Evolutionary conservation across 768 basidiomycete species (phyloP), one percentile per base, ranked within the genome.

Genomic region (Russula sp.): DNA sequence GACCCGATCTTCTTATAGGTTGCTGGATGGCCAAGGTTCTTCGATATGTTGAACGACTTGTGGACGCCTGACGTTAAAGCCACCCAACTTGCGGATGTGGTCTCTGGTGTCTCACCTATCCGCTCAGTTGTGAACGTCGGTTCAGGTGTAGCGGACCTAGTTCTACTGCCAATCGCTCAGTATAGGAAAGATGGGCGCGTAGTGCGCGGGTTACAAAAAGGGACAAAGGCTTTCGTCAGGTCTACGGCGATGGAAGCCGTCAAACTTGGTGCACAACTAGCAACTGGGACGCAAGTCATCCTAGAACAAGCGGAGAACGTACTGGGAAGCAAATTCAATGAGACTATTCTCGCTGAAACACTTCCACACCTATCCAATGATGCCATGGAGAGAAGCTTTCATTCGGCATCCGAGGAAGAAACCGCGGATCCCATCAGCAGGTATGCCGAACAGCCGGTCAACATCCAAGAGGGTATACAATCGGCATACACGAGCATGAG

Each of bases 61-160:
- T 99, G 97, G 97, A 98, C 97, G 0, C 97, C 97, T 5, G 97
- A 99, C 74, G 97, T 99, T 58, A 98, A 98, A 74, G 94, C 97
- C 14, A 98, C 97, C 10, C 97, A 99, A 72, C 83, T 99, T 13
- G 92, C 92, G 18, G 96, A 98, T 67, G 92, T 99, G 56, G 91
- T 99, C 59, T 95, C 95, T 26, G 97, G 97, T 7, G 94, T 98
- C 3, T 84, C 94, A 13, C 97, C 97, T 1, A 95, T 99, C 66
- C 89, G 95, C 20, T 98, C 95, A 0, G 83, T 98, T 66, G 96
- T 99, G 69, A 98, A 98, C 67, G 94, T 98, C 58, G 97, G 97
- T 14, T 93, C 94, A 20, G 97, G 97, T 16, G 88, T 98, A 20
- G 97, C 95, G 1, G 96, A 99, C 73, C 84, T 99, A 30, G 90